Evolutionary conservation across 345 rosid genomes (phyloP).

Genomic region (Diplotaxis tenuifolia): DNA sequence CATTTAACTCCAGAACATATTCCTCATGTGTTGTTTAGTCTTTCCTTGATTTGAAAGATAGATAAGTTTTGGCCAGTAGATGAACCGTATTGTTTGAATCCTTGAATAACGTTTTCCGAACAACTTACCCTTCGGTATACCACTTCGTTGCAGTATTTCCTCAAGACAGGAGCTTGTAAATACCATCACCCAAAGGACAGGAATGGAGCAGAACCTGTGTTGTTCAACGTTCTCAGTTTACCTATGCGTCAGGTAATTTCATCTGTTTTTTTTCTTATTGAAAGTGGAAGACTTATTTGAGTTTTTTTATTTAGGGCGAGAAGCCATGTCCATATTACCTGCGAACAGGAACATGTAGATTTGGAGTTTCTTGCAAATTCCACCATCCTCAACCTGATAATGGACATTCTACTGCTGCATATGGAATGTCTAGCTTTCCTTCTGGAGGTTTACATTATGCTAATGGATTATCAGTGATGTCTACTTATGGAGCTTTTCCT

Average conservation of each 20-base stretch:
- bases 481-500: slow-evolving; percentile 56
- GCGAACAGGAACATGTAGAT: slow-evolving; percentile 73
- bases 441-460: slow-evolving; percentile 52
- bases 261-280: not conserved
- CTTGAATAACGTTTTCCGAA: not conserved
- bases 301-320: slow-evolving; percentile 50
- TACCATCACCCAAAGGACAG: slow-evolving; percentile 87
- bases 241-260: slow-evolving; percentile 76
- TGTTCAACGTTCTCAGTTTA: slow-evolving; percentile 59
- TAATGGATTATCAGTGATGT: slow-evolving; percentile 58
- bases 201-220: slow-evolving; percentile 75
- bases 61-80: not conserved
- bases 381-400: slow-evolving; percentile 79
- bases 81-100: not conserved
- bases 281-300: slow-evolving; percentile 16
- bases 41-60: not conserved
- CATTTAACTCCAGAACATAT: no score
- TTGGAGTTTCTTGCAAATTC: slow-evolving; percentile 77
- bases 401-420: slow-evolving; percentile 43
- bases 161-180: slow-evolving; percentile 88
- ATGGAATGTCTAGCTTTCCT: slow-evolving; percentile 49
- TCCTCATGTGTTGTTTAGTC: slow-evolving; percentile 20
- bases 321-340: slow-evolving; percentile 76
- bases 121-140: not conserved
- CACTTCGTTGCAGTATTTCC: slow-evolving; percentile 53